Evolutionary conservation across 176 grass and related monocot species (phyloP), one percentile per base, ranked within the genome.

Genomic region (Saccharum officinarum): DNA sequence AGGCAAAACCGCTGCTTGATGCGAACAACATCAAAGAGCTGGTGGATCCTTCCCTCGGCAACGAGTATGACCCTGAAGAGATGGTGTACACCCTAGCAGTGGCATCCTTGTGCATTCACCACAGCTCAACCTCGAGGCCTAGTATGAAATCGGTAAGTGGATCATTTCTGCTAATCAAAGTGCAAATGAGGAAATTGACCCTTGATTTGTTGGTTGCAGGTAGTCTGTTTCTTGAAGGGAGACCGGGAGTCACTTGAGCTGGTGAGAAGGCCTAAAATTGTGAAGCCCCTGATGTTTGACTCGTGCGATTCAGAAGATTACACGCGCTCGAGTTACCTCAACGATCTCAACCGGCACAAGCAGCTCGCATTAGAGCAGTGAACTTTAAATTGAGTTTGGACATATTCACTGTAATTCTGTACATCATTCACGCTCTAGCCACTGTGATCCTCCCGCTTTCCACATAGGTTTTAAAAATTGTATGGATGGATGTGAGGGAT

Each of bases 51-150:
- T 86, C 83, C 80, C 84, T 99, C 13, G 92, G 64, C 22, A 86
- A 67, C 39, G 82, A 89, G 33, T 99, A 92, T 87, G 90, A 96
- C 44, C 44, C 50, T 11, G 83, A 96, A 72, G 94, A 99, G 80
- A 79, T 96, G 88, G 81, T 77, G 14, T 63, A 86, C 15, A 76
- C 62, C 54, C 70, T 96, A 46, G 84, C 85, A 41, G 97, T 96
- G n/a, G 97, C 97, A 38, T 94, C 97, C 31, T 86, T 96, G 88
- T 99, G 97, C 88, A 99, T 99, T 79, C 94, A 97, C 75, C 97
- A 92, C 86, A 83, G 91, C 88, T 89, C 93, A 47, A 92, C 39
- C 84, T 83, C 77, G 5, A 84, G 97, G 20, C 97, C 97, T 80
- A 89, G 61, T 47, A 99, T 99, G 94, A 96, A 91, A 73, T 87